Percentiles rank a stretch among this genome's conserved stretches.
Conservation (phyloP, 2,329 filamentous ascomycete species). For the Botrytis pseudocinerea region DNA sequence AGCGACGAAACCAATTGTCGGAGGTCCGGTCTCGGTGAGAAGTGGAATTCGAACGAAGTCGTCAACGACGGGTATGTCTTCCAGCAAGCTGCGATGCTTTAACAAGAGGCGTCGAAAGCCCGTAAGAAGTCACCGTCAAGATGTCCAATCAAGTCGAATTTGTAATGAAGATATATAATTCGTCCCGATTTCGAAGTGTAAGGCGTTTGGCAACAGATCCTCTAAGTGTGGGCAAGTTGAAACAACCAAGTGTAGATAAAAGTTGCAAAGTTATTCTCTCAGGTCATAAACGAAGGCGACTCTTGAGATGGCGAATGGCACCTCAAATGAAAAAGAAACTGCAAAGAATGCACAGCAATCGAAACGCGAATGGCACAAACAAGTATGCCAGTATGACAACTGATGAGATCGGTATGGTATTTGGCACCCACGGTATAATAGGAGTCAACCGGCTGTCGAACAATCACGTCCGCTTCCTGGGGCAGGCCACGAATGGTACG, state of each 20-base stretch:
- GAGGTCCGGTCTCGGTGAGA: background rate
- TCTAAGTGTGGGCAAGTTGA: constrained; percentile 16
- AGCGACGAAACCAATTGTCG: constrained; percentile 19
- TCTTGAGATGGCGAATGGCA: constrained; percentile 9
- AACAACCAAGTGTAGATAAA: constrained; percentile 18
- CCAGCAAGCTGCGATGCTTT: constrained; percentile 4
- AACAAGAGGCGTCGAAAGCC: background rate
- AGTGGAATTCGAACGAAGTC: constrained; percentile 11
- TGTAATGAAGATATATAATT: constrained; percentile 8
- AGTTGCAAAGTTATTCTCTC: constrained; percentile 7
- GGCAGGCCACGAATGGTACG: constrained; percentile 21
- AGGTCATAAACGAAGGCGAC: constrained; percentile 10
- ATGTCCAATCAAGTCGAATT: constrained; percentile 16
- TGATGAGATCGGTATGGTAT: background rate
- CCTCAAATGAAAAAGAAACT: constrained; percentile 1
- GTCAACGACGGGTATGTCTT: constrained; percentile 20
- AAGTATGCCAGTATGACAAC: constrained; percentile 12
- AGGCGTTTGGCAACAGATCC: constrained; percentile 17
- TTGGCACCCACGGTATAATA: constrained; percentile 11
- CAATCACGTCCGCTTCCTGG: constrained; percentile 18
- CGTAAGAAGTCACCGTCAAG: constrained; percentile 22
- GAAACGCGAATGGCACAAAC: constrained; percentile 5
- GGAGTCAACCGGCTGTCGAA: constrained; percentile 18
- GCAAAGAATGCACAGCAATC: constrained; percentile 17
- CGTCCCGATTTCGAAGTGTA: constrained; percentile 17